Evolutionary conservation across 1,284 basidiomycete species (phyloP).

Genomic region (Cryptococcus hybrid): DNA sequence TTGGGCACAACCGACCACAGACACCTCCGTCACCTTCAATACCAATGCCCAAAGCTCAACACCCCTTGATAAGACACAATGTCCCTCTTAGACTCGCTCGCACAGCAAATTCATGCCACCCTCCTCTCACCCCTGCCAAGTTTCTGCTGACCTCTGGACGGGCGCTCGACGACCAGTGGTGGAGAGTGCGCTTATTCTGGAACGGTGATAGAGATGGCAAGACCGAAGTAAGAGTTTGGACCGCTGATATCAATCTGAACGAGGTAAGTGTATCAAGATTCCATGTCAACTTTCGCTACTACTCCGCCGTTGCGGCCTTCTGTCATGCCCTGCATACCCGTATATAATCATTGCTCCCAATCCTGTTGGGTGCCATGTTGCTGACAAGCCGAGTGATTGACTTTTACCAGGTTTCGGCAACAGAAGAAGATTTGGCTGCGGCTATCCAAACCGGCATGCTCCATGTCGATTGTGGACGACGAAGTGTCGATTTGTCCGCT

Average conservation of each 20-base stretch:
- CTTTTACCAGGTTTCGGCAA: neutral
- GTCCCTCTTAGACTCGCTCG: neutral
- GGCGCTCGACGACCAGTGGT: neutral
- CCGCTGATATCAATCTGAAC: neutral
- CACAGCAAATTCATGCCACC: conserved; percentile 11
- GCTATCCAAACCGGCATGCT: conserved; percentile 23
- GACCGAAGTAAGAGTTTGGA: neutral
- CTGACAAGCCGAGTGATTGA: too few relatives aligned
- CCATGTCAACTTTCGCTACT: neutral
- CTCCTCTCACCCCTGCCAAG: conserved; percentile 7
- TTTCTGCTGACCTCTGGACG: conserved; percentile 7
- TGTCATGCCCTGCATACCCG: neutral
- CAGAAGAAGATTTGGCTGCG: conserved; percentile 8
- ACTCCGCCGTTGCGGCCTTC: neutral
- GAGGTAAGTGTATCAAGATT: neutral
- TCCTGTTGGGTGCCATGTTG: too few relatives aligned
- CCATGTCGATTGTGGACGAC: conserved; percentile 15
- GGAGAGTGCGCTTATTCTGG: conserved; percentile 1
- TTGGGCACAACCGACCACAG: too few relatives aligned
- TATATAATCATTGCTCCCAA: too few relatives aligned
- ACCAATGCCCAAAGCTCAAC: too few relatives aligned
- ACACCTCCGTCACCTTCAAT: too few relatives aligned
- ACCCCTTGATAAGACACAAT: too few relatives aligned
- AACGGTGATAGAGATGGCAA: neutral
- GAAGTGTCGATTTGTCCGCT: neutral